Evolutionary conservation across 2,329 filamentous ascomycete species (phyloP).

Genomic region (Beauveria asiatica): DNA sequence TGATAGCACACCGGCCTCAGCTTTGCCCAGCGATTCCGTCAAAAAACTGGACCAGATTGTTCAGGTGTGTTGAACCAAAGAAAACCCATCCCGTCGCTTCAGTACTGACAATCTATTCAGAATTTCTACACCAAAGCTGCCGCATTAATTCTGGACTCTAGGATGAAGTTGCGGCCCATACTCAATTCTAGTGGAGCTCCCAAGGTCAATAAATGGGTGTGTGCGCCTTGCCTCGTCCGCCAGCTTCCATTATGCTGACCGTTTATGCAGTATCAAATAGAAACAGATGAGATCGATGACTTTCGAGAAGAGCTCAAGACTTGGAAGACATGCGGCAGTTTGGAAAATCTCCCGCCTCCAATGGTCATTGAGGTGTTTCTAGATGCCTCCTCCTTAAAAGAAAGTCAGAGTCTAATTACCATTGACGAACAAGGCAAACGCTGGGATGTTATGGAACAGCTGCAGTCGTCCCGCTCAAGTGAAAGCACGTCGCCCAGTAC

Average conservation of each 20-base stretch:
- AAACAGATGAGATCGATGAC: conserved; percentile 85
- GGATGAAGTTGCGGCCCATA: conserved; percentile 58
- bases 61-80: conserved; percentile 47
- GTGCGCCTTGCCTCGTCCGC: conserved; percentile 22
- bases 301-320: conserved; percentile 71
- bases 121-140: conserved; percentile 89
- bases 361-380: conserved; percentile 87
- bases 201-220: conserved; percentile 81
- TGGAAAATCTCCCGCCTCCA: conserved; percentile 69
- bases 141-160: conserved; percentile 71
- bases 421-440: conserved; percentile 83
- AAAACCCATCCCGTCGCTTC: neutral
- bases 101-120: conserved; percentile 35
- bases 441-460: conserved; percentile 82
- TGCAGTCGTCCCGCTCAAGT: conserved; percentile 54
- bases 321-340: conserved; percentile 74
- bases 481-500: conserved; percentile 34
- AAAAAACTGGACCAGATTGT: conserved; percentile 89
- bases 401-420: conserved; percentile 79
- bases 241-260: conserved; percentile 12
- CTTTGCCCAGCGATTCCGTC: conserved; percentile 56
- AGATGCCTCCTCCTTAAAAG: conserved; percentile 68
- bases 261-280: conserved; percentile 72
- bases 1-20: conserved; percentile 32
- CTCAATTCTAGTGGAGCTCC: conserved; percentile 32